Percentiles rank a stretch among this genome's conserved stretches.
Conservation (phyloP, 768 basidiomycete species). For the Russula earlei region DNA sequence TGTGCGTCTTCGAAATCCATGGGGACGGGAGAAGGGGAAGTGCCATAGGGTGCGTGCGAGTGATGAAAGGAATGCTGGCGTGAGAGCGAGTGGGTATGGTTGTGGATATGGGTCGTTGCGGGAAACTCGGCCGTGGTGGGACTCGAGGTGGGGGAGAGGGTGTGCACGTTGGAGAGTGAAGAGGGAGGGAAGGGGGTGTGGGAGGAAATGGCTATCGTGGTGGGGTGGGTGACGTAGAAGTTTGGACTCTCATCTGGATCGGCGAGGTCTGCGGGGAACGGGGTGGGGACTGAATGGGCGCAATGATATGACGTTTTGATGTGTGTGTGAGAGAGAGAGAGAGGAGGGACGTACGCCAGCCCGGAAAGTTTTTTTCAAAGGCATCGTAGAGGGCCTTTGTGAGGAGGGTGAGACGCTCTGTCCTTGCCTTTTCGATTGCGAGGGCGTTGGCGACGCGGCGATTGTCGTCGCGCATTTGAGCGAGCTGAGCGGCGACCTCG, state of each 20-base stretch:
- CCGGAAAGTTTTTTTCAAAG: constrained; percentile 47
- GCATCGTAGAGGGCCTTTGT: constrained; percentile 57
- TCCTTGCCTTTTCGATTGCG: constrained; percentile 45
- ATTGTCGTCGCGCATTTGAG: constrained; percentile 66
- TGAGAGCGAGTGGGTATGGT: constrained; percentile 35
- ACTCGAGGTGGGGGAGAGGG: constrained; percentile 41
- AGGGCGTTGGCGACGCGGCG: constrained; percentile 46
- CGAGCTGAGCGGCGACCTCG: constrained; percentile 61
- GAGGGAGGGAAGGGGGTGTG: constrained; percentile 32
- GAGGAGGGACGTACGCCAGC: constrained; percentile 34
- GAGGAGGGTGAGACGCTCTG: constrained; percentile 50
- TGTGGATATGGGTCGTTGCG: constrained; percentile 22
- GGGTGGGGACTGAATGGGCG: constrained; percentile 24
- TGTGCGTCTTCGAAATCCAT: constrained; percentile 27
- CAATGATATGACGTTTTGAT: constrained; percentile 1
- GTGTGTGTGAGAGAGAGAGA: background rate
- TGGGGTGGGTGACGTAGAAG: constrained; percentile 64
- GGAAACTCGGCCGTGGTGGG: constrained; percentile 44
- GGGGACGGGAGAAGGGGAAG: constrained; percentile 26
- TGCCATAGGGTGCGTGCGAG: constrained; percentile 24
- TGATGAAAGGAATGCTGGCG: constrained; percentile 47
- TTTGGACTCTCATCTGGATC: constrained; percentile 47
- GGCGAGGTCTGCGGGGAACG: constrained; percentile 41
- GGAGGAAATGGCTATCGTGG: constrained; percentile 28
- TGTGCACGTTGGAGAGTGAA: constrained; percentile 34